Conservation (phyloP, 2,329 filamentous ascomycete genomes). For the Orbilia blumenaviensis region DNA sequence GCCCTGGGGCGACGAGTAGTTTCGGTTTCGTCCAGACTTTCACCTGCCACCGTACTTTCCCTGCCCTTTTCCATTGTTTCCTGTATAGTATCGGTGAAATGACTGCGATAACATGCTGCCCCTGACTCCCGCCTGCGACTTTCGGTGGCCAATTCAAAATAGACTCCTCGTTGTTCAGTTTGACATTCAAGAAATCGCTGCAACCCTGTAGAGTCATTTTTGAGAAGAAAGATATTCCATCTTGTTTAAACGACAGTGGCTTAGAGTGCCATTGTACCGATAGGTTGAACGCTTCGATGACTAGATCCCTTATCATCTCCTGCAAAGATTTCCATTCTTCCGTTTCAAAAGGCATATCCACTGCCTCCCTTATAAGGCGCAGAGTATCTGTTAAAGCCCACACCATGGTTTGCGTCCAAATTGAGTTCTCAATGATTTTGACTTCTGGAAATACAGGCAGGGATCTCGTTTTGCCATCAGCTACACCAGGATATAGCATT, state of each 20-base stretch:
- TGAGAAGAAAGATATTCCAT: background rate
- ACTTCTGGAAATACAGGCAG: slow-evolving; percentile 1
- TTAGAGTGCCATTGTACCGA: slow-evolving; percentile 29
- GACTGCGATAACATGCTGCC: slow-evolving; percentile 15
- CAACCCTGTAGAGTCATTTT: background rate
- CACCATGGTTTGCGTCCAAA: background rate
- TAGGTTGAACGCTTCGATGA: slow-evolving; percentile 19
- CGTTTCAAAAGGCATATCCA: background rate
- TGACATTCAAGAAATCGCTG: background rate
- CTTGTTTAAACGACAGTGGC: slow-evolving; percentile 22
- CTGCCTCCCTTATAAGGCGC: slow-evolving; percentile 3
- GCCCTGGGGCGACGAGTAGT: slow-evolving; percentile 12
- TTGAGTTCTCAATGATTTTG: slow-evolving; percentile 20
- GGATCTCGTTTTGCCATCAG: background rate
- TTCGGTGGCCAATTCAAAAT: slow-evolving; percentile 7
- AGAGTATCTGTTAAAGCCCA: slow-evolving; percentile 15
- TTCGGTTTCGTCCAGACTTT: slow-evolving; percentile 21
- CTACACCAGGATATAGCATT: slow-evolving; percentile 12
- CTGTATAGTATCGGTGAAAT: slow-evolving; percentile 24
- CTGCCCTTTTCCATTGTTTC: slow-evolving; percentile 10
- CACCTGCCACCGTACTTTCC: background rate
- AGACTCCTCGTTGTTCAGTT: background rate
- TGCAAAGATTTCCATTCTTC: background rate
- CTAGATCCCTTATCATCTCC: slow-evolving; percentile 3
- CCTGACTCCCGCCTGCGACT: background rate